Percentiles rank a stretch among this genome's conserved stretches.
phyloP scores from a whole-genome alignment of 2,329 filamentous ascomycete genomes.

The Aspergillus puulaauensis region DNA sequence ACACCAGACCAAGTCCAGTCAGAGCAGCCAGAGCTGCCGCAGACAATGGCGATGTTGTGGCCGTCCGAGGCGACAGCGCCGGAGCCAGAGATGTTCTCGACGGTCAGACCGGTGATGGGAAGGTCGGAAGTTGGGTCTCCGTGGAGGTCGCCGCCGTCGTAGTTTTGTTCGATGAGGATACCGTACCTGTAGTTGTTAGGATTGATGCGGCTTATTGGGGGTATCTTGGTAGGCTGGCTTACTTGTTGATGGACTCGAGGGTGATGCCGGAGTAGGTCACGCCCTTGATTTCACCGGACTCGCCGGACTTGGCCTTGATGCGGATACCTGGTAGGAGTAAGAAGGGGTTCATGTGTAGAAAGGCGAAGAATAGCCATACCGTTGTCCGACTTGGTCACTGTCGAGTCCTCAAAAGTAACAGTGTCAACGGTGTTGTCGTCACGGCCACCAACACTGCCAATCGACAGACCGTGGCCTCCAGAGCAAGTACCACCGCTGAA shows the following conservation, averaged over 20 bases:
- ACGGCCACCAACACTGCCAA: slow-evolving; percentile 60
- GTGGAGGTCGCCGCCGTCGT: slow-evolving; percentile 48
- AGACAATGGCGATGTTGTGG: slow-evolving; percentile 47
- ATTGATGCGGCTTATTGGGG: neutral
- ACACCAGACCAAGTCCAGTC: slow-evolving; percentile 56
- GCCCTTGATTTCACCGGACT: slow-evolving; percentile 52
- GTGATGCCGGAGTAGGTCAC: slow-evolving; percentile 54
- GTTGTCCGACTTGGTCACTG: slow-evolving; percentile 54
- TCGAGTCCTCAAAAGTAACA: slow-evolving; percentile 52
- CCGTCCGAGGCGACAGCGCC: slow-evolving; percentile 32
- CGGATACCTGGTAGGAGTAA: slow-evolving; percentile 38
- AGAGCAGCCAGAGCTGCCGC: slow-evolving; percentile 52
- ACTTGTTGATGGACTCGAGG: slow-evolving; percentile 27
- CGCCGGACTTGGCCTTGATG: slow-evolving; percentile 57
- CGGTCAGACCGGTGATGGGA: slow-evolving; percentile 41
- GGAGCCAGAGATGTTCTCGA: slow-evolving; percentile 37
- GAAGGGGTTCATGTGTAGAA: no score
- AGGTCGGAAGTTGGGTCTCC: slow-evolving; percentile 39
- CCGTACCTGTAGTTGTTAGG: slow-evolving; percentile 37
- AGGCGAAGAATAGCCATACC: slow-evolving; percentile 18
- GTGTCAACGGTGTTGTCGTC: slow-evolving; percentile 54
- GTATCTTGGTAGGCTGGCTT: neutral
- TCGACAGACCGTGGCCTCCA: slow-evolving; percentile 54
- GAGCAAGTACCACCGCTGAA: slow-evolving; percentile 32
- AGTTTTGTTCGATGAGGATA: slow-evolving; percentile 61